Evolutionary conservation across 768 basidiomycete species (phyloP), one percentile per base, ranked within the genome.

Genomic region (Leucocoprinus birnbaumii): DNA sequence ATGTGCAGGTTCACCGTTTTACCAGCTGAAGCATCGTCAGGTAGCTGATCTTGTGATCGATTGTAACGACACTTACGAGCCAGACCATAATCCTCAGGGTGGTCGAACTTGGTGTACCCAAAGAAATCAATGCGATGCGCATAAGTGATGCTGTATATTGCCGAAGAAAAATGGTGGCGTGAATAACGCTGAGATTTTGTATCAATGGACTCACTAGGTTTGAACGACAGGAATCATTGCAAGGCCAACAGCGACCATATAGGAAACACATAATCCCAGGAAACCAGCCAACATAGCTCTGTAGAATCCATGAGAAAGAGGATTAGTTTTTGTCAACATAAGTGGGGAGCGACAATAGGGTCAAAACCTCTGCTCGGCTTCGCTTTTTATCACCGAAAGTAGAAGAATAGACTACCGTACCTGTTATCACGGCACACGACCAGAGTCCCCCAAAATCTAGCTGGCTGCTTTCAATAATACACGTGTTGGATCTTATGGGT

Each of bases 1-100:
- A 91, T 64, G 40, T 73, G 67, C 40, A 86, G 62, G 60, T 88
- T 85, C 27, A 79, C 72, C 0, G 84, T 79, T 63, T 86, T 87
- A 42, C 78, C 80, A 21, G 84, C 85, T 86, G 11, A 31, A 31
- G n/a, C n/a, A n/a, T n/a, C n/a, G n/a, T n/a, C n/a, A n/a, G n/a
- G n/a, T n/a, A n/a, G n/a, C n/a, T n/a, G n/a, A n/a, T n/a, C n/a
- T n/a, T n/a, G n/a, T n/a, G n/a, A n/a, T 31, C 5, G 5, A 11
- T 31, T 11, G 11, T 31, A 21, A 13, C n/a, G 22, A 26, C 2
- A 61, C 73, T 70, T 46, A 76, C 75, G 75, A 54, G 75, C 73
- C 42, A 76, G 56, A 16, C 75, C 75, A 58, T 74, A 73, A 54
- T 71, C 58, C 60, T 75, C 75, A 42, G 75, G 72, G 51, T 69